Evolutionary conservation across 1,139 yeast species (phyloP), one percentile per base, ranked within the genome.

Genomic region (Tardiomyces digboiensis): DNA sequence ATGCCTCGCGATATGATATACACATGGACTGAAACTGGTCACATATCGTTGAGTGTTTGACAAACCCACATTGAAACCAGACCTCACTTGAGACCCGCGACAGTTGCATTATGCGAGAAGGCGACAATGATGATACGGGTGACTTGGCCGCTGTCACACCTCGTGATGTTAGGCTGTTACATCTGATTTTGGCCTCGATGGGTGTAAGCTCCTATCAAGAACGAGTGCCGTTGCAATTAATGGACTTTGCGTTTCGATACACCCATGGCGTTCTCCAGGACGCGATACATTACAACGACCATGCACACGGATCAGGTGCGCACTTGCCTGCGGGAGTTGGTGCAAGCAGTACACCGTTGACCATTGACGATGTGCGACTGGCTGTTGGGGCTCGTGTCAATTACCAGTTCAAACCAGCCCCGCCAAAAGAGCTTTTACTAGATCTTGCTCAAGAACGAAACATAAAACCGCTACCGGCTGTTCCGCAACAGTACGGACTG

Each of bases 161-260:
- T 1, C 70, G 97, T 52, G 99, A 93, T 61, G 97, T 91, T 39
- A 74, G 97, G 49, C 74, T 93, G 51, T 68, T 91, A 46, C 97
- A 91, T 60, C 71, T 91, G 60, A 83, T 91, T 44, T 77, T 91
- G 57, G 97, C 97, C 14, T 84, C 97, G 0, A 95, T 91, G 67
- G 91, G 95, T 1, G 86, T 91, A 29, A 87, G 85, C 47, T 80
- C 85, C 50, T 91, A 89, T 63, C 95, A 91, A 60, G 97, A 89
- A 59, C 93, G 88, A 49, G 97, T 91, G 2, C 97, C 97, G 0
- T 66, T 91, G 37, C 97, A 89, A 61, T 71, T 91, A 51, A 86
- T 91, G 95, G 97, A 91, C 62, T 91, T 91, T 69, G 97, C 97
- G 13, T 86, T 86, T 62, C 54, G 93, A 54, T 91, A 91, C 68